A percentile compares a stretch with the other conserved stretches of the same genome.
Conservation (phyloP, 805 yeast genomes). For the Candida ulmi region DNA sequence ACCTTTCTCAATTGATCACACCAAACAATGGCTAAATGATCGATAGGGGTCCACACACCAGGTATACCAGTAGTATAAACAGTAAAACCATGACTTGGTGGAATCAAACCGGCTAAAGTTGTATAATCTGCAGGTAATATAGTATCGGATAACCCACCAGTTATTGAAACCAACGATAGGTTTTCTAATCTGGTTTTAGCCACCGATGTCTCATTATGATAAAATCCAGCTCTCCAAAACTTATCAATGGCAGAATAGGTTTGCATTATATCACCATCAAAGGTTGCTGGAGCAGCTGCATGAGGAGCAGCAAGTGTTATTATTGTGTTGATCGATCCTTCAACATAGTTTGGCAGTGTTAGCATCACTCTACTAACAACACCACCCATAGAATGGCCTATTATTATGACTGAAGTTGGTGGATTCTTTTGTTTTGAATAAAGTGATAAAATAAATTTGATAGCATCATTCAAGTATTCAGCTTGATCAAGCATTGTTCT, state of each 20-base stretch:
- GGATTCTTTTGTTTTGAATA: conserved; percentile 37
- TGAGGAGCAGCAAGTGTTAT: conserved; percentile 90
- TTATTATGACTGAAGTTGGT: conserved; percentile 68
- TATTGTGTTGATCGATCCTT: conserved; percentile 74
- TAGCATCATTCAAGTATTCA: conserved; percentile 85
- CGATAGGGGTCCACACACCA: conserved; percentile 88
- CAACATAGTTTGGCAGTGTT: conserved; percentile 68
- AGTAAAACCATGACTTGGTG: conserved; percentile 72
- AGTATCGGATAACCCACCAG: conserved; percentile 80
- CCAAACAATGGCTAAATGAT: conserved; percentile 95
- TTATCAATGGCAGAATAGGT: conserved; percentile 69
- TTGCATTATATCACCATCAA: conserved; percentile 80
- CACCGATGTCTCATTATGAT: conserved; percentile 26
- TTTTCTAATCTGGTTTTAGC: conserved; percentile 46
- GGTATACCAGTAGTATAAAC: conserved; percentile 85
- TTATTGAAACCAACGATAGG: conserved; percentile 73
- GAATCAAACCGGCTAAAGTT: conserved; percentile 62
- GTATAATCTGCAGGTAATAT: conserved; percentile 90
- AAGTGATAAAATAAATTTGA: conserved; percentile 64
- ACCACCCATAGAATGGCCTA: conserved; percentile 98
- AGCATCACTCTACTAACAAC: conserved; percentile 84
- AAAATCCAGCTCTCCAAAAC: conserved; percentile 68
- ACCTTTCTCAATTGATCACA: conserved; percentile 77
- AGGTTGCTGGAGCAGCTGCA: conserved; percentile 85
- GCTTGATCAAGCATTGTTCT: conserved; percentile 91